phyloP scores from a whole-genome alignment of 106 monocot genomes.

The Platanthera guangdongensis region DNA sequence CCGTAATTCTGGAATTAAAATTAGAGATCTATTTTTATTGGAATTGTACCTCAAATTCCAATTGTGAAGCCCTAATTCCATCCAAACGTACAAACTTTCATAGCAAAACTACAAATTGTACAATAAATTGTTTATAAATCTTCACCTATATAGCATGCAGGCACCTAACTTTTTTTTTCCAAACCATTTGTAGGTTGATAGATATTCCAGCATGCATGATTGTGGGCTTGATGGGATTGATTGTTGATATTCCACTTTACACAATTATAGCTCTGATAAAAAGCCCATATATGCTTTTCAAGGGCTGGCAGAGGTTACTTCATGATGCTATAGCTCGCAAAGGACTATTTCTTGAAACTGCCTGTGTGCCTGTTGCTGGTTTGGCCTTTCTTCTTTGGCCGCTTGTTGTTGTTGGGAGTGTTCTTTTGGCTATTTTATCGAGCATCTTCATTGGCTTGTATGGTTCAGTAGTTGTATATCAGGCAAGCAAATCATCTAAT shows the following conservation, averaged over 20 bases:
- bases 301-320: constrained; percentile 88
- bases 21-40: no score
- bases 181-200: constrained; percentile 36
- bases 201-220: constrained; percentile 70
- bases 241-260: constrained; percentile 78
- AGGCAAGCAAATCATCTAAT: constrained; percentile 29
- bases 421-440: constrained; percentile 61
- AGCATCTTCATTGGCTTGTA: constrained; percentile 82
- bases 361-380: constrained; percentile 85
- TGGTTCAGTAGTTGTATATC: constrained; percentile 75
- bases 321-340: constrained; percentile 76
- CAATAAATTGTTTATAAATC: not conserved
- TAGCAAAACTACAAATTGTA: not conserved
- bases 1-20: no score
- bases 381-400: constrained; percentile 86
- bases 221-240: constrained; percentile 61
- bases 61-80: no score
- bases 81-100: not conserved
- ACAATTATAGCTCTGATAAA: constrained; percentile 78
- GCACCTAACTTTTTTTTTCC: not conserved
- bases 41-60: no score
- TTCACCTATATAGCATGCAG: not conserved
- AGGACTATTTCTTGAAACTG: constrained; percentile 82
- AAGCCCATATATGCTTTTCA: constrained; percentile 95
- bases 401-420: constrained; percentile 62